Conservation (phyloP, 805 yeast genomes). For the Saturnispora serradocipensis region DNA sequence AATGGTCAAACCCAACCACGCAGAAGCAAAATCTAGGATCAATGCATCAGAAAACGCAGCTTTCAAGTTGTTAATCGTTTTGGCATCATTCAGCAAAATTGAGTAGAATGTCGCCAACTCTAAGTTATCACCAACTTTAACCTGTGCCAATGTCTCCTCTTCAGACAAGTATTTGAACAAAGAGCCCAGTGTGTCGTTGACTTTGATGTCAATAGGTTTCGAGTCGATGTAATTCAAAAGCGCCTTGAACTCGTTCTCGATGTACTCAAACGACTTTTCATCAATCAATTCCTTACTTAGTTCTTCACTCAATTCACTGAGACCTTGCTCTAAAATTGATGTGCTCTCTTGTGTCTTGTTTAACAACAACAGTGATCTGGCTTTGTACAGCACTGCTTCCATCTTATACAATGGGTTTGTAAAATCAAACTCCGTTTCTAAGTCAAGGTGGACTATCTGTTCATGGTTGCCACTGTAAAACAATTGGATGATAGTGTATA, state of each 20-base stretch:
- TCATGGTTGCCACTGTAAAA: constrained; percentile 21
- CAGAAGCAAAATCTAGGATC: constrained; percentile 68
- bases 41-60: constrained; percentile 61
- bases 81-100: constrained; percentile 4
- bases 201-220: constrained; percentile 4
- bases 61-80: constrained; percentile 36
- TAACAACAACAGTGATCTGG: constrained; percentile 13
- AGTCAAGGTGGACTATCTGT: constrained; percentile 14
- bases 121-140: not conserved
- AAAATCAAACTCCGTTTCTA: constrained; percentile 21
- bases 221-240: constrained; percentile 11
- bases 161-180: not conserved
- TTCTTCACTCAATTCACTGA: not conserved
- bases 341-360: not conserved
- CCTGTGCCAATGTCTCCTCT: not conserved
- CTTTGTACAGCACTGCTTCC: constrained; percentile 20
- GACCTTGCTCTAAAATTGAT: too few species aligned
- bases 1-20: constrained; percentile 43
- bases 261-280: constrained; percentile 8
- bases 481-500: constrained; percentile 25
- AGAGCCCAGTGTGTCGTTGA: not conserved
- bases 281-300: not conserved
- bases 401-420: constrained; percentile 18
- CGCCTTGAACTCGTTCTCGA: constrained; percentile 13
- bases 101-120: constrained; percentile 1